Conservation (phyloP, 2,329 filamentous ascomycete species). For the Cercospora janseana region DNA sequence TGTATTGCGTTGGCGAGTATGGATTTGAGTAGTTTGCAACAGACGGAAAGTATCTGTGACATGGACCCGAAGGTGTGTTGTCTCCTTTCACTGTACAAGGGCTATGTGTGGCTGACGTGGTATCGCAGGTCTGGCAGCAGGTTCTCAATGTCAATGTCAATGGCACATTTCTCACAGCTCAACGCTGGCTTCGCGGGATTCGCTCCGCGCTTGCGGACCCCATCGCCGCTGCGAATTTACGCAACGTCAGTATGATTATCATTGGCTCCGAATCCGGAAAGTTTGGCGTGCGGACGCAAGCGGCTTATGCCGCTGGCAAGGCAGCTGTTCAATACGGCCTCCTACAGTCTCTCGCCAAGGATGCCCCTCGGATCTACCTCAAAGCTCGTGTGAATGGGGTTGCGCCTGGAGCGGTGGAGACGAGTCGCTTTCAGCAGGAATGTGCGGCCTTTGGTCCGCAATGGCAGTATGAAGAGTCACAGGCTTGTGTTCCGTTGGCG, state of each 20-base stretch:
- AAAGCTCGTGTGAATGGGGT: constrained; percentile 48
- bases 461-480: constrained; percentile 44
- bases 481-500: constrained; percentile 45
- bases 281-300: constrained; percentile 46
- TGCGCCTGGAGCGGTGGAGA: constrained; percentile 49
- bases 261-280: constrained; percentile 48
- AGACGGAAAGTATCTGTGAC: constrained; percentile 42
- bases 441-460: constrained; percentile 40
- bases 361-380: constrained; percentile 41
- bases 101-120: not conserved
- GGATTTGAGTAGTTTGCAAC: constrained; percentile 45
- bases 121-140: constrained; percentile 37
- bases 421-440: constrained; percentile 45
- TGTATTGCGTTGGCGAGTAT: constrained; percentile 47
- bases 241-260: constrained; percentile 46
- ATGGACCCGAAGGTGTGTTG: constrained; percentile 36
- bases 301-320: constrained; percentile 49
- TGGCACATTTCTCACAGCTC: constrained; percentile 46
- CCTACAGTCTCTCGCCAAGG: constrained; percentile 43
- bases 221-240: constrained; percentile 7
- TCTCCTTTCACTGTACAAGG: not conserved
- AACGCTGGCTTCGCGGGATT: constrained; percentile 45
- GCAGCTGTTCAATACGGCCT: constrained; percentile 48
- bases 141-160: constrained; percentile 47
- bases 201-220: constrained; percentile 27